phyloP scores from a whole-genome alignment of 1,284 basidiomycete species.

The Baeospora myosura region DNA sequence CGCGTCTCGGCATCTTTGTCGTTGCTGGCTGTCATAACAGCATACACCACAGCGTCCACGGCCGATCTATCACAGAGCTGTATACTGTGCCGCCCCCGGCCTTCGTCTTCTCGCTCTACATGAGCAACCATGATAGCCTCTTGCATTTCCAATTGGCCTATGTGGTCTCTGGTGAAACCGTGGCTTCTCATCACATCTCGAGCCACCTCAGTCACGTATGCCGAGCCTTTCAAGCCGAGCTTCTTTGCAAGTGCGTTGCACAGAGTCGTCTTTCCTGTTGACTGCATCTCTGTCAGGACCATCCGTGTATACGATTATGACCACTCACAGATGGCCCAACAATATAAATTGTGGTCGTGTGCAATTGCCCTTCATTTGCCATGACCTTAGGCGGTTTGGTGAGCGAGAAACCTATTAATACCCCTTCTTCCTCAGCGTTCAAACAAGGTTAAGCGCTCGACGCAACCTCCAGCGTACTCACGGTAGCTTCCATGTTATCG shows the following conservation, averaged over 20 bases:
- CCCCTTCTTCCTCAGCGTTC: neutral
- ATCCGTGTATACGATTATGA: neutral
- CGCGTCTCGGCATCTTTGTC: conserved; percentile 28
- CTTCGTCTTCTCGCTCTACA: conserved; percentile 32
- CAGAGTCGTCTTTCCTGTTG: conserved; percentile 60
- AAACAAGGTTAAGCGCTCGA: neutral
- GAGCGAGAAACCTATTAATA: conserved; percentile 4
- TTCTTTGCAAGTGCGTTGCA: conserved; percentile 42
- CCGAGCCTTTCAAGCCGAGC: conserved; percentile 27
- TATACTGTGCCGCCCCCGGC: conserved; percentile 14
- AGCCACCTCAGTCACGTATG: conserved; percentile 53
- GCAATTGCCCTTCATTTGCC: conserved; percentile 8
- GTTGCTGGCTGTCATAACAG: conserved; percentile 35
- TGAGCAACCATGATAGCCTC: conserved; percentile 51
- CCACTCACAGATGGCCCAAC: conserved; percentile 46
- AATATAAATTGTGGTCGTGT: conserved; percentile 28
- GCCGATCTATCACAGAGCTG: conserved; percentile 57
- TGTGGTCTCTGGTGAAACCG: conserved; percentile 45
- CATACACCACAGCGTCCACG: conserved; percentile 56
- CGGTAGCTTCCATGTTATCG: too few relatives aligned
- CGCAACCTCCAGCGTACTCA: too few relatives aligned
- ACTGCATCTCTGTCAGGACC: conserved; percentile 20
- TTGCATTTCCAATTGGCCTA: conserved; percentile 51
- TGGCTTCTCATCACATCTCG: conserved; percentile 42
- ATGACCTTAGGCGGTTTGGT: conserved; percentile 3